Percentiles rank a stretch among this genome's conserved stretches.
phyloP scores from a whole-genome alignment of 2,329 filamentous ascomycete species.

The Pseudogymnoascus sp. region DNA sequence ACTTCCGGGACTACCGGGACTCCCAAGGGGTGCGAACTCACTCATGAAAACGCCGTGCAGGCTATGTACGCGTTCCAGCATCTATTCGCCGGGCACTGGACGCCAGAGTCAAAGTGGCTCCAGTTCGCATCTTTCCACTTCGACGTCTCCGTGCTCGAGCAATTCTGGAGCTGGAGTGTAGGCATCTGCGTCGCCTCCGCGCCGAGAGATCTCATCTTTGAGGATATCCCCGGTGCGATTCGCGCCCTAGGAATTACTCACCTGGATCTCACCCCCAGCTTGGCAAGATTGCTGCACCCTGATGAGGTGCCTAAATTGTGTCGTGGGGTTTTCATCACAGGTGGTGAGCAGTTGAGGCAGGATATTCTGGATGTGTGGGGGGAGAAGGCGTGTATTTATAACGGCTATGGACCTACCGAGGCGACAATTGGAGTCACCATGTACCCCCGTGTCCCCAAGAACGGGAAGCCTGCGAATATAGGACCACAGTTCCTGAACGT shows the following conservation, averaged over 20 bases:
- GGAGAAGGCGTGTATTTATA: slow-evolving; percentile 71
- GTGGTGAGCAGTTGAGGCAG: slow-evolving; percentile 79
- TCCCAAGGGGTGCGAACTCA: slow-evolving; percentile 60
- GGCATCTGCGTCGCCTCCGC: slow-evolving; percentile 78
- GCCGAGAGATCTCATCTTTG: slow-evolving; percentile 74
- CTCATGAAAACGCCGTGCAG: slow-evolving; percentile 81
- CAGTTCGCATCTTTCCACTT: slow-evolving; percentile 95
- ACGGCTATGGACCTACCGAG: slow-evolving; percentile 87
- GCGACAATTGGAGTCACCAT: slow-evolving; percentile 90
- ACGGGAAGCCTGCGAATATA: slow-evolving; percentile 80
- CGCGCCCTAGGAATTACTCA: slow-evolving; percentile 70
- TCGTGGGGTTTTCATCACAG: slow-evolving; percentile 83
- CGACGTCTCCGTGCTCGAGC: slow-evolving; percentile 85
- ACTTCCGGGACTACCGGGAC: slow-evolving; percentile 32
- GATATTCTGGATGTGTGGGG: slow-evolving; percentile 88
- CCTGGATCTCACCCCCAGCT: slow-evolving; percentile 82
- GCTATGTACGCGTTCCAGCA: slow-evolving; percentile 80
- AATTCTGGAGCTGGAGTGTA: slow-evolving; percentile 93
- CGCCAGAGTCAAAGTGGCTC: slow-evolving; percentile 62
- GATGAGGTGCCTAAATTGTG: slow-evolving; percentile 73
- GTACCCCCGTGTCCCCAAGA: slow-evolving; percentile 68
- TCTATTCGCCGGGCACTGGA: slow-evolving; percentile 70
- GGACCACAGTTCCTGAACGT: slow-evolving; percentile 82
- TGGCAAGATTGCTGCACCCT: slow-evolving; percentile 71
- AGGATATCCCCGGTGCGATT: slow-evolving; percentile 70